phyloP scores from a whole-genome alignment of 345 rosid genomes.

The Syzygium grande region DNA sequence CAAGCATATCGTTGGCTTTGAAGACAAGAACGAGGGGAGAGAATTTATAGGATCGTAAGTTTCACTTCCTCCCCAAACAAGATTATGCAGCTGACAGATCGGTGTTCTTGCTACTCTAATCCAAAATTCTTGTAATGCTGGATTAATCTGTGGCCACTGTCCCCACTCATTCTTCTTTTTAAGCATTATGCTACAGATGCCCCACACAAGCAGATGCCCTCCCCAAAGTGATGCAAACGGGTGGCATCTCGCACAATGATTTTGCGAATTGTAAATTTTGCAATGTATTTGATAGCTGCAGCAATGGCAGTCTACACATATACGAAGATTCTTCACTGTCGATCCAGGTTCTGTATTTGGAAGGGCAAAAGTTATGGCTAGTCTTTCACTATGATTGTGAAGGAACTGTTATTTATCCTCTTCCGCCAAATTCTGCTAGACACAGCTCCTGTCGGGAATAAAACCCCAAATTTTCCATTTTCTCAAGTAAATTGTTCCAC shows the following conservation, averaged over 20 bases:
- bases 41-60: neutral
- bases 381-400: constrained; percentile 3
- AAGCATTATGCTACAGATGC: neutral
- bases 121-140: neutral
- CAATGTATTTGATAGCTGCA: neutral
- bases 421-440: constrained; percentile 1
- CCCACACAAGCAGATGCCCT: neutral
- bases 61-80: neutral
- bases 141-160: neutral
- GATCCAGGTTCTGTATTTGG: neutral
- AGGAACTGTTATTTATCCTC: constrained; percentile 1
- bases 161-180: neutral
- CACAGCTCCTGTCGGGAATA: constrained; percentile 4
- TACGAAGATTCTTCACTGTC: constrained; percentile 2
- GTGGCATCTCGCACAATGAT: constrained; percentile 1
- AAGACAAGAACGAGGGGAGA: neutral
- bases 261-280: neutral
- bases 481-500: constrained; percentile 1
- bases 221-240: constrained; percentile 5
- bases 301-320: neutral
- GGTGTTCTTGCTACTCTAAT: neutral
- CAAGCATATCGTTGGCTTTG: neutral
- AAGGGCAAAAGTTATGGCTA: neutral
- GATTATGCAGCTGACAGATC: neutral
- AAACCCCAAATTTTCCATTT: neutral